These are phyloP conservation scores for Penicillium thymicola DNA, from an alignment of 2,329 filamentous ascomycete species.

Conservation along the genomic window DNA sequence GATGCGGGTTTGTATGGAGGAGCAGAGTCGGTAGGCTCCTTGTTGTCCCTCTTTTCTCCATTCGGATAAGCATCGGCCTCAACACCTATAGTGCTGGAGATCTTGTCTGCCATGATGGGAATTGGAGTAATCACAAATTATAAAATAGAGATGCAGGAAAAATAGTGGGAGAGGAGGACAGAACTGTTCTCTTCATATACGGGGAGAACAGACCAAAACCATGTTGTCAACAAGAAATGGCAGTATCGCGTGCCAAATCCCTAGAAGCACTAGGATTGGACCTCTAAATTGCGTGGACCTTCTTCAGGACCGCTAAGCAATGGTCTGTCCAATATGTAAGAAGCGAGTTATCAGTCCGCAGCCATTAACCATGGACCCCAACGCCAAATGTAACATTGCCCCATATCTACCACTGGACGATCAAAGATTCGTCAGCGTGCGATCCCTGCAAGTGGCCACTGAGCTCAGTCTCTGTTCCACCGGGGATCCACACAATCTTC, in stretches of 20 bases:
- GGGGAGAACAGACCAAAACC: neutral
- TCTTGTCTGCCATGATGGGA: constrained; percentile 10
- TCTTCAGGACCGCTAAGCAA: neutral
- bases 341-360: neutral
- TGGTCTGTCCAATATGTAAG: neutral
- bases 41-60: constrained; percentile 16
- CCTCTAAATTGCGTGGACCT: neutral
- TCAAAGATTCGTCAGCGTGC: neutral
- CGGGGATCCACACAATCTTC: neutral
- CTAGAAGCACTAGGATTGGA: neutral
- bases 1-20: neutral
- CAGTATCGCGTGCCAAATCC: neutral
- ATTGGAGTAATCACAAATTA: neutral
- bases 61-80: constrained; percentile 15
- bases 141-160: neutral
- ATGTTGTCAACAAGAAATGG: neutral
- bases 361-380: neutral
- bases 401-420: neutral
- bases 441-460: neutral
- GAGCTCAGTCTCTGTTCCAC: neutral
- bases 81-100: constrained; percentile 9
- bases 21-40: constrained; percentile 15
- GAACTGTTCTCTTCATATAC: neutral
- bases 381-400: neutral
- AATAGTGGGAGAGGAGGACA: neutral